Percentiles rank a stretch among this genome's conserved stretches.
Conservation (phyloP, 1,284 basidiomycete species). For the Abortiporus biennis region DNA sequence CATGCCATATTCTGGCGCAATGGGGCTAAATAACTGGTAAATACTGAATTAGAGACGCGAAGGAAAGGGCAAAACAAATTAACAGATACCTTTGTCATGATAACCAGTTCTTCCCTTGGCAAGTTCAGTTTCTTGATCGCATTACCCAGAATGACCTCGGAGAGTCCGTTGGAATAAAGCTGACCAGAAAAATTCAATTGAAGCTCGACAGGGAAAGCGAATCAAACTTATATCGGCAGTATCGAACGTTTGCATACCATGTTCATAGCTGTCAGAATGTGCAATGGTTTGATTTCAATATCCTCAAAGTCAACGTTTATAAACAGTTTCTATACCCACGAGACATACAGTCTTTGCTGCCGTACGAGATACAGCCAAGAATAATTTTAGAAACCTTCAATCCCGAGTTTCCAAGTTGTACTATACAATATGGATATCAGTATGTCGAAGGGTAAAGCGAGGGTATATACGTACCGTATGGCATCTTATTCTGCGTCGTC, state of each 20-base stretch:
- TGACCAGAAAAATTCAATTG: background rate
- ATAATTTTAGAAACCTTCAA: slow-evolving; percentile 36
- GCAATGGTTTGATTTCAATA: no score
- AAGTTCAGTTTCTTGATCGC: slow-evolving; percentile 70
- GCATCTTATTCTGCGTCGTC: no score
- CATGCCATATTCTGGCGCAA: slow-evolving; percentile 5
- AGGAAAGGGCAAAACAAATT: no score
- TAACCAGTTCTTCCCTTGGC: slow-evolving; percentile 70
- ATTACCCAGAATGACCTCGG: slow-evolving; percentile 72
- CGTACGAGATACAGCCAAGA: slow-evolving; percentile 33
- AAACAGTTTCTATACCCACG: no score
- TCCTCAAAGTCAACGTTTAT: no score
- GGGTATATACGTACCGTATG: no score
- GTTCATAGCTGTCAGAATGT: slow-evolving; percentile 20
- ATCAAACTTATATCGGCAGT: slow-evolving; percentile 16
- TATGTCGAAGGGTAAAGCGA: no score
- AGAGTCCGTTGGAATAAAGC: slow-evolving; percentile 63
- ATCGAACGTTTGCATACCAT: slow-evolving; percentile 22
- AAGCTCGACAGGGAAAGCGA: background rate
- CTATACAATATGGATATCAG: no score
- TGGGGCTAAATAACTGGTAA: background rate
- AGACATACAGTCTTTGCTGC: slow-evolving; percentile 23
- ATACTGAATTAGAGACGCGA: no score
- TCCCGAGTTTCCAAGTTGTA: slow-evolving; percentile 33
- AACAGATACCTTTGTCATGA: slow-evolving; percentile 63